These are phyloP conservation scores for Fonsecaea nubica DNA, from an alignment of 2,329 filamentous ascomycete genomes.

Conservation along the genomic window DNA sequence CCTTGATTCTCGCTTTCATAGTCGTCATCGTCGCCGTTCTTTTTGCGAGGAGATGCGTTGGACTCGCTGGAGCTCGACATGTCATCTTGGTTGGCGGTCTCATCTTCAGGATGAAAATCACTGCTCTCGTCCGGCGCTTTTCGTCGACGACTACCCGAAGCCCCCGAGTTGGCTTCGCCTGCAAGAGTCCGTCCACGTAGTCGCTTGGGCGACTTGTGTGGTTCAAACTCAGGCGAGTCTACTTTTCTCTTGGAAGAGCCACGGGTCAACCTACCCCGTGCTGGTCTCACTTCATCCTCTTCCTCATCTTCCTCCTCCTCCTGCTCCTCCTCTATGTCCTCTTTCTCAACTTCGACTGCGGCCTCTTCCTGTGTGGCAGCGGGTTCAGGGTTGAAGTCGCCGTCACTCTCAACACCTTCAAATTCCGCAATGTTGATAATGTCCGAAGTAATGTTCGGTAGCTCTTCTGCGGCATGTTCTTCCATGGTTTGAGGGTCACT, in stretches of 20 bases:
- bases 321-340: slow-evolving; percentile 44
- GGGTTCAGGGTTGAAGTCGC: slow-evolving; percentile 41
- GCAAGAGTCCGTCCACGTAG: slow-evolving; percentile 45
- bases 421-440: slow-evolving; percentile 32
- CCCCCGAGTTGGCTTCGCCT: slow-evolving; percentile 46
- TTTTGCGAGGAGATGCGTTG: slow-evolving; percentile 52
- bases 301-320: slow-evolving; percentile 52
- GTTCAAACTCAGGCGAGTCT: slow-evolving; percentile 44
- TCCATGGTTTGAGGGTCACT: slow-evolving; percentile 46
- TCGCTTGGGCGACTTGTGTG: slow-evolving; percentile 38
- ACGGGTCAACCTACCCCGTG: slow-evolving; percentile 51
- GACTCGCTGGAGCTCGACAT: slow-evolving; percentile 59
- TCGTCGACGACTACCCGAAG: slow-evolving; percentile 51
- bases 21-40: slow-evolving; percentile 51
- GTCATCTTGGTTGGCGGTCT: slow-evolving; percentile 63
- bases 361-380: slow-evolving; percentile 48
- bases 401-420: slow-evolving; percentile 37
- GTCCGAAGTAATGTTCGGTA: slow-evolving; percentile 39
- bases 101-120: slow-evolving; percentile 67
- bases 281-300: slow-evolving; percentile 63
- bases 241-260: slow-evolving; percentile 43
- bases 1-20: slow-evolving; percentile 54
- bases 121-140: slow-evolving; percentile 63
- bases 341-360: slow-evolving; percentile 52
- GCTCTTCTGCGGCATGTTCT: slow-evolving; percentile 40